phyloP scores from a whole-genome alignment of 129 eudicot species.

The Logfia minima region DNA sequence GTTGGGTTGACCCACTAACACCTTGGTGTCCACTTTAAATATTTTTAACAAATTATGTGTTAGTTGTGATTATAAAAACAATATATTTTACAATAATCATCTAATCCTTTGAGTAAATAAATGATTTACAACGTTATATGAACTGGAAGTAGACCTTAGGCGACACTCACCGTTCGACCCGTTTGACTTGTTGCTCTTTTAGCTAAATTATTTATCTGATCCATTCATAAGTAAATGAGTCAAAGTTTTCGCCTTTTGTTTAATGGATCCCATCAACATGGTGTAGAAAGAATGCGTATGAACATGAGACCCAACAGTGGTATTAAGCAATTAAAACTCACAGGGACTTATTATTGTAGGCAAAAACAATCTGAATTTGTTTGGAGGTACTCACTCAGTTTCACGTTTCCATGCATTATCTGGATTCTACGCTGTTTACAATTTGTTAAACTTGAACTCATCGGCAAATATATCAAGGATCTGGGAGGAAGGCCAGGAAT shows the following conservation, averaged over 20 bases:
- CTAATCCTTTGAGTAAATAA: neutral
- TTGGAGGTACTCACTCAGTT: constrained; percentile 29
- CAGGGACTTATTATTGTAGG: constrained; percentile 40
- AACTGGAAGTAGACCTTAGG: neutral
- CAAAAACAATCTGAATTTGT: constrained; percentile 33
- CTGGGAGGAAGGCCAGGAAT: constrained; percentile 59
- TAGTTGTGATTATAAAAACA: too few relatives aligned
- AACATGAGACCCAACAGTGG: neutral
- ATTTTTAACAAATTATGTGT: neutral
- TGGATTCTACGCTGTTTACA: constrained; percentile 82
- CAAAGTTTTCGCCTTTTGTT: too few relatives aligned
- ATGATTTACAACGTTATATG: neutral
- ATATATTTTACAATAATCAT: neutral
- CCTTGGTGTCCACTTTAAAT: neutral
- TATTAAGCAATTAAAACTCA: neutral
- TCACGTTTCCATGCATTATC: constrained; percentile 77
- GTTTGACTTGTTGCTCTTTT: neutral
- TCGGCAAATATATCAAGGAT: constrained; percentile 55
- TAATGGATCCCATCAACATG: too few relatives aligned
- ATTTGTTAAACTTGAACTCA: constrained; percentile 50
- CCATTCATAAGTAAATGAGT: neutral
- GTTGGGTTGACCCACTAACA: constrained; percentile 9
- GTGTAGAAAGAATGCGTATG: too few relatives aligned
- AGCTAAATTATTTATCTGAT: neutral
- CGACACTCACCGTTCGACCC: neutral